phyloP scores from a whole-genome alignment of 2,329 filamentous ascomycete species.

The Ramularia endophylla region DNA sequence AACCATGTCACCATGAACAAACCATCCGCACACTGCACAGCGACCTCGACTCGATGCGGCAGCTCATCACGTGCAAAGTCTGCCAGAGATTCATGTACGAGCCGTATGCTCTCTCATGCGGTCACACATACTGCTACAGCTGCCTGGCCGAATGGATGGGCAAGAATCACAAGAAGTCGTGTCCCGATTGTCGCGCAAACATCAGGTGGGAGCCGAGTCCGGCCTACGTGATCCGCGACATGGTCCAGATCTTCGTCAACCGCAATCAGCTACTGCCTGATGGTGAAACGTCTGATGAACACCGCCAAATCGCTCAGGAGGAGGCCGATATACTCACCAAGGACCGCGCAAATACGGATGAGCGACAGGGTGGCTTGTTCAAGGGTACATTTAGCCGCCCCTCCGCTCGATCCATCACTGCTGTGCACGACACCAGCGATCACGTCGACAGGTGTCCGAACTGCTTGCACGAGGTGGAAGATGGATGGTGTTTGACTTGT shows the following conservation, averaged over 20 bases:
- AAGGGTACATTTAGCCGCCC: slow-evolving; percentile 50
- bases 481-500: slow-evolving; percentile 52
- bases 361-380: slow-evolving; percentile 53
- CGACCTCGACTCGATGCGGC: slow-evolving; percentile 57
- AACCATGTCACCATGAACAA: slow-evolving; percentile 20
- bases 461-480: slow-evolving; percentile 60
- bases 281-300: slow-evolving; percentile 59
- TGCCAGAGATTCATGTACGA: slow-evolving; percentile 64
- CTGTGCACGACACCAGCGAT: slow-evolving; percentile 53
- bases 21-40: slow-evolving; percentile 25
- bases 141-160: slow-evolving; percentile 45
- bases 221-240: slow-evolving; percentile 59
- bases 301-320: slow-evolving; percentile 51
- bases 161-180: slow-evolving; percentile 58
- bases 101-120: slow-evolving; percentile 61
- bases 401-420: slow-evolving; percentile 23
- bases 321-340: slow-evolving; percentile 55
- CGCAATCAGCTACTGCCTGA: slow-evolving; percentile 56
- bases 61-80: slow-evolving; percentile 60
- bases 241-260: slow-evolving; percentile 57
- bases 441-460: slow-evolving; percentile 56
- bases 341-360: slow-evolving; percentile 51
- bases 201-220: slow-evolving; percentile 57
- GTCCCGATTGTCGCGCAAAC: slow-evolving; percentile 59
- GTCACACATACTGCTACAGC: slow-evolving; percentile 67